These are phyloP conservation scores for Pleurotus giganteus DNA, from an alignment of 768 basidiomycete species.

Conservation along the genomic window DNA sequence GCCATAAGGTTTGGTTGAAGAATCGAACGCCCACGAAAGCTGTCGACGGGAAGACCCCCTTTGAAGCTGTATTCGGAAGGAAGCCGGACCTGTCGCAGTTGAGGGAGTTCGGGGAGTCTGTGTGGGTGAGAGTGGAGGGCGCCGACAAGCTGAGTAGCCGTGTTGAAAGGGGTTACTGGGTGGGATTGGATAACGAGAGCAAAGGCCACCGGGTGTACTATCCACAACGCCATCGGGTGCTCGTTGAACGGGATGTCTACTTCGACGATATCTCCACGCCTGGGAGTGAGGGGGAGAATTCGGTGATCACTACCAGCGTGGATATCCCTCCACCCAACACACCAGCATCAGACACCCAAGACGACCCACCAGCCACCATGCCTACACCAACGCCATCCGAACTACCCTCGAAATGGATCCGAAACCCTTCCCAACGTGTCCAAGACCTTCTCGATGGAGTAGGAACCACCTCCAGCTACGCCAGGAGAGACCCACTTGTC, in stretches of 20 bases:
- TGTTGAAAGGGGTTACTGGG: slow-evolving; percentile 8
- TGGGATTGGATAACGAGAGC: slow-evolving; percentile 14
- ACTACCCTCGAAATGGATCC: not conserved
- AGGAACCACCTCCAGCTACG: not conserved
- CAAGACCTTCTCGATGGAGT: not conserved
- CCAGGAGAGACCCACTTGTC: slow-evolving; percentile 1
- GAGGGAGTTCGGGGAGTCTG: slow-evolving; percentile 23
- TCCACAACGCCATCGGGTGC: slow-evolving; percentile 20
- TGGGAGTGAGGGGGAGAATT: slow-evolving; percentile 26
- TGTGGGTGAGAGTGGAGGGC: not conserved
- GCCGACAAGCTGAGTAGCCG: slow-evolving; percentile 9
- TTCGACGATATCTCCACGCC: slow-evolving; percentile 14
- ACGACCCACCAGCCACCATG: not conserved
- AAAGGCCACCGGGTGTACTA: slow-evolving; percentile 16
- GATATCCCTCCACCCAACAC: not conserved
- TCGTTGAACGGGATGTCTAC: slow-evolving; percentile 27
- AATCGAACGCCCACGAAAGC: slow-evolving; percentile 17
- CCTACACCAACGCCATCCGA: not conserved
- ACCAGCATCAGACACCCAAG: not conserved
- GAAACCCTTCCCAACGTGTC: not conserved
- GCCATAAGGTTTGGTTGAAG: slow-evolving; percentile 20
- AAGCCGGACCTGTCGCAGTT: slow-evolving; percentile 27
- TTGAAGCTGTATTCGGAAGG: slow-evolving; percentile 7
- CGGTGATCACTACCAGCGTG: not conserved
- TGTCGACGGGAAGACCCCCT: slow-evolving; percentile 15